A percentile compares a stretch with the other conserved stretches of the same genome.
Conservation (phyloP, 2,329 filamentous ascomycete species). For the Alternaria metachromatica region DNA sequence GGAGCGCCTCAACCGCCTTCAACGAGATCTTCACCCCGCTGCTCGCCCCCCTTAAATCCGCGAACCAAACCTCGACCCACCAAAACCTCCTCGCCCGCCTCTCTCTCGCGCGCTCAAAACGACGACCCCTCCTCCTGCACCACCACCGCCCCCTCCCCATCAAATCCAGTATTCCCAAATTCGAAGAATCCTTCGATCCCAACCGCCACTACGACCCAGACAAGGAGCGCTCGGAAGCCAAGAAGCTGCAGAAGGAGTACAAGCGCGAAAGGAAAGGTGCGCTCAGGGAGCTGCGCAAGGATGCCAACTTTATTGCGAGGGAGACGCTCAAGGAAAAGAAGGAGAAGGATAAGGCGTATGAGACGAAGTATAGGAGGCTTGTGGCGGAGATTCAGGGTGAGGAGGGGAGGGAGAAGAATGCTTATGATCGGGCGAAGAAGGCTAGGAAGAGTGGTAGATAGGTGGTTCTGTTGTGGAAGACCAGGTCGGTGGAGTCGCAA, state of each 20-base stretch:
- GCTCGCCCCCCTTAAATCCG: constrained; percentile 40
- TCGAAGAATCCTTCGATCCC: constrained; percentile 94
- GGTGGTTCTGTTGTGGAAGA: background rate
- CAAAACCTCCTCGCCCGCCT: constrained; percentile 68
- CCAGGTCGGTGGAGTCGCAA: accelerated
- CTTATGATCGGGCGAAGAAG: constrained; percentile 86
- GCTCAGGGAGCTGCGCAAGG: constrained; percentile 91
- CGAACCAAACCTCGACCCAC: constrained; percentile 57
- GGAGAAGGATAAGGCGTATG: constrained; percentile 89
- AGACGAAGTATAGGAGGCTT: constrained; percentile 92
- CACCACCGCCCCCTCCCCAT: constrained; percentile 88
- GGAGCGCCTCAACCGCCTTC: constrained; percentile 76
- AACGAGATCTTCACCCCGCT: constrained; percentile 77
- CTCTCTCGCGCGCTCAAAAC: constrained; percentile 67
- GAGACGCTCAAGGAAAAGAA: constrained; percentile 93
- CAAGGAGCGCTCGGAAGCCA: constrained; percentile 82
- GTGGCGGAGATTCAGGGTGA: constrained; percentile 95
- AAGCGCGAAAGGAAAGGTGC: constrained; percentile 96
- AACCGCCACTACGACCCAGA: constrained; percentile 97
- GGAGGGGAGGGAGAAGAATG: constrained; percentile 85
- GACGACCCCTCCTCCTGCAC: constrained; percentile 85
- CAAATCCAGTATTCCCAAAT: constrained; percentile 88
- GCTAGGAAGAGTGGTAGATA: constrained; percentile 62
- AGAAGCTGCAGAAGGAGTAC: constrained; percentile 86
- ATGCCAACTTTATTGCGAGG: constrained; percentile 89